Conservation (phyloP, 2,329 filamentous ascomycete species). For the Cytospora mali region DNA sequence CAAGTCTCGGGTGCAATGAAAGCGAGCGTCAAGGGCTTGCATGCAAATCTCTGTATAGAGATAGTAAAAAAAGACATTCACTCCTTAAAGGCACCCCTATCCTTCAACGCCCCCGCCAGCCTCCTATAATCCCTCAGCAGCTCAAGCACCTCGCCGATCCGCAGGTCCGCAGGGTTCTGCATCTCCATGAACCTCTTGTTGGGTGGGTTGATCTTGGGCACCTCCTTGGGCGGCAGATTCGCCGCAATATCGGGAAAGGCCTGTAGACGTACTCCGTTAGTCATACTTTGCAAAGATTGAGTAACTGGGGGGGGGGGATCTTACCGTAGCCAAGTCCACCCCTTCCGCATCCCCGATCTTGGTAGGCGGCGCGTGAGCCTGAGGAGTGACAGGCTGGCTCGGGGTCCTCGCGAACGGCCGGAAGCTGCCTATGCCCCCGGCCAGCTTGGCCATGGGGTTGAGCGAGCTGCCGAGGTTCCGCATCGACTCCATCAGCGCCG, state of each 20-base stretch:
- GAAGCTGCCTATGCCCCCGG: slow-evolving; percentile 66
- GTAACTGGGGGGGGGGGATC: slow-evolving; percentile 31
- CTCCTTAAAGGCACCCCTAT: slow-evolving; percentile 61
- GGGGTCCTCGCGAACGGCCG: slow-evolving; percentile 70
- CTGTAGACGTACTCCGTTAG: slow-evolving; percentile 38
- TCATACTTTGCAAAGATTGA: too few relatives aligned
- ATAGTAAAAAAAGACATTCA: slow-evolving; percentile 1
- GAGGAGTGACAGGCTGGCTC: slow-evolving; percentile 42
- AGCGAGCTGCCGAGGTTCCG: slow-evolving; percentile 77
- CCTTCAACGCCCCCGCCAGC: slow-evolving; percentile 65
- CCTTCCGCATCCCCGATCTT: slow-evolving; percentile 47
- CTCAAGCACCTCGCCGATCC: slow-evolving; percentile 71
- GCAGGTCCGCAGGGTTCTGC: slow-evolving; percentile 69
- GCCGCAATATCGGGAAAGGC: slow-evolving; percentile 63
- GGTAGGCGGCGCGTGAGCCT: slow-evolving; percentile 41
- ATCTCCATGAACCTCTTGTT: slow-evolving; percentile 74
- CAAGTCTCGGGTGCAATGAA: too few relatives aligned
- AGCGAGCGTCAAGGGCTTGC: too few relatives aligned
- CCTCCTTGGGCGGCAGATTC: slow-evolving; percentile 56
- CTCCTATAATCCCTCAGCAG: slow-evolving; percentile 75
- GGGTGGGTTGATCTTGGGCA: slow-evolving; percentile 63
- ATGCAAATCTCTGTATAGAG: slow-evolving; percentile 3
- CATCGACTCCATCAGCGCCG: slow-evolving; percentile 76
- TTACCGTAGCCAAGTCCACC: slow-evolving; percentile 60
- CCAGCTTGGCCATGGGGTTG: slow-evolving; percentile 80